Percentiles rank a stretch among this genome's conserved stretches.
phyloP scores from a whole-genome alignment of 495 filamentous ascomycete genomes.

The Xylaria venustula region DNA sequence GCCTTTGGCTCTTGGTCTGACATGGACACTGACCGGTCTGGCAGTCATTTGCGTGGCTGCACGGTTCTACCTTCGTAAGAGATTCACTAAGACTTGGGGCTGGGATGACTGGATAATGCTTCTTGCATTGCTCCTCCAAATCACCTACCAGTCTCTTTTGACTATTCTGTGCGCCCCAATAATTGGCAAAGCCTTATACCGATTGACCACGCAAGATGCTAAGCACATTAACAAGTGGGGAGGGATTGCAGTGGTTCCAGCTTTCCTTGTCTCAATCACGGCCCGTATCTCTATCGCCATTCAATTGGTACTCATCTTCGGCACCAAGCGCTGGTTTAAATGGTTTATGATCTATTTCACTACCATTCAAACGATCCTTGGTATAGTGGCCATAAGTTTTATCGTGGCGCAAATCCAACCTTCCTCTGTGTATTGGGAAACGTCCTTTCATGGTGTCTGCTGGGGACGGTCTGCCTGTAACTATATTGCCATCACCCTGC shows the following conservation, averaged over 20 bases:
- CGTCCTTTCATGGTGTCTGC: not conserved
- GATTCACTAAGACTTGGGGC: not conserved
- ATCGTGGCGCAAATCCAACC: not conserved
- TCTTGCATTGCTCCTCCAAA: slow-evolving; percentile 5
- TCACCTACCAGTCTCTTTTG: slow-evolving; percentile 7
- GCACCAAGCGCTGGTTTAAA: slow-evolving; percentile 11
- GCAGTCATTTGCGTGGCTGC: not conserved
- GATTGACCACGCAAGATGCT: not conserved
- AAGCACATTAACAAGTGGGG: not conserved
- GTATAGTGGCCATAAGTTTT: not conserved
- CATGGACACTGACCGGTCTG: not conserved
- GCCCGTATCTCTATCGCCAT: slow-evolving; percentile 20
- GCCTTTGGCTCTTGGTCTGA: not conserved
- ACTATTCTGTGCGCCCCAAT: not conserved
- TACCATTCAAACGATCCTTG: not conserved
- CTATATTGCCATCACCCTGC: not conserved
- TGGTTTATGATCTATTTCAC: slow-evolving; percentile 9
- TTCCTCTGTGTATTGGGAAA: not conserved
- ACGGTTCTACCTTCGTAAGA: not conserved
- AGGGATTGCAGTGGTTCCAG: not conserved
- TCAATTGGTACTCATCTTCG: slow-evolving; percentile 18
- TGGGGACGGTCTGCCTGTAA: not conserved
- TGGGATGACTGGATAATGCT: slow-evolving; percentile 17
- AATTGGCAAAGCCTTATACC: not conserved
- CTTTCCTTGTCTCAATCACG: not conserved